These are phyloP conservation scores for Fonsecaea nubica DNA, from an alignment of 2,329 filamentous ascomycete species.

Conservation along the genomic window DNA sequence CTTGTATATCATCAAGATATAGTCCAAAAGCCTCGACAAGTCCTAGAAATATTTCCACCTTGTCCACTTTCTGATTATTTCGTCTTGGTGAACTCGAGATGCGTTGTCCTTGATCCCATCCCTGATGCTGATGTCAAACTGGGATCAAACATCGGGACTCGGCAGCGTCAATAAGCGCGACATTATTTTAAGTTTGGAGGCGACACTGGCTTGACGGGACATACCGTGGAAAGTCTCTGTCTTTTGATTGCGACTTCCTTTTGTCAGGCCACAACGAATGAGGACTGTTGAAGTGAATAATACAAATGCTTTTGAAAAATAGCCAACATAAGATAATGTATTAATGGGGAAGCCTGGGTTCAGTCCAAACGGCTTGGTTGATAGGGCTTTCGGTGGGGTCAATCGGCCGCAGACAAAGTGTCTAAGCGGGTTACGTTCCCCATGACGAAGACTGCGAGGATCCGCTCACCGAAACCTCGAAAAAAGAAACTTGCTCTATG, in stretches of 20 bases:
- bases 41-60: neutral
- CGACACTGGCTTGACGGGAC: neutral
- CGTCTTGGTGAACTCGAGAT: neutral
- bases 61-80: neutral
- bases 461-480: neutral
- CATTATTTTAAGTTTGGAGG: neutral
- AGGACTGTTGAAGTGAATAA: neutral
- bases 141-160: constrained; percentile 18
- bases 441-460: neutral
- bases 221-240: neutral
- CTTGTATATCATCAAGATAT: neutral
- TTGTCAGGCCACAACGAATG: neutral
- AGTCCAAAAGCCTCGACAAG: neutral
- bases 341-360: neutral
- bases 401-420: neutral
- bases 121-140: constrained; percentile 10
- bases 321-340: neutral
- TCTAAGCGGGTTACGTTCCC: neutral
- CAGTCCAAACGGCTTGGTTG: neutral
- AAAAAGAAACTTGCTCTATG: neutral
- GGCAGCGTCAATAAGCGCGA: constrained; percentile 13
- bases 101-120: neutral
- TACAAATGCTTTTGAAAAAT: neutral
- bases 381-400: neutral
- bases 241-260: neutral